phyloP scores from a whole-genome alignment of 2,329 filamentous ascomycete species.

The Ceratocystis harringtonii region DNA sequence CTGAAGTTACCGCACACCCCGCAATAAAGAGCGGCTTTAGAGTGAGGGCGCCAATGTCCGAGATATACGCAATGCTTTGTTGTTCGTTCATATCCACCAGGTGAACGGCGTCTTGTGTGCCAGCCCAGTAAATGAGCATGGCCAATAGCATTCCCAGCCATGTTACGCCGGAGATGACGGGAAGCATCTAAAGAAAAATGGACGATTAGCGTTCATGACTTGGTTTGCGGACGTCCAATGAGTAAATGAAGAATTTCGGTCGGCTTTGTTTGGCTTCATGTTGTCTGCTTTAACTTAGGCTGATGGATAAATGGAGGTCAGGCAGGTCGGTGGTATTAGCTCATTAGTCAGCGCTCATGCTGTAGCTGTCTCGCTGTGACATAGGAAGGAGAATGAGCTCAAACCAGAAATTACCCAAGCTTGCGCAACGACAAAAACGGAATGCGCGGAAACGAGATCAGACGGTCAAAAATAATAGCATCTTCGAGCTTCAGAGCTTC shows the following conservation, averaged over 20 bases:
- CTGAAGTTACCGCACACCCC: conserved; percentile 53
- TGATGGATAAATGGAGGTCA: neutral
- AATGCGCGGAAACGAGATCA: neutral
- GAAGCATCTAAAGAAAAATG: conserved; percentile 38
- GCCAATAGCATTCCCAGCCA: conserved; percentile 55
- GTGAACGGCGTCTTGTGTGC: conserved; percentile 36
- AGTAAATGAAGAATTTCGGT: neutral
- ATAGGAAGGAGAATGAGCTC: neutral
- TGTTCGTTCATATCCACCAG: conserved; percentile 44
- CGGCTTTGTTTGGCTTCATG: no score
- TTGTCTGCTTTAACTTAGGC: neutral
- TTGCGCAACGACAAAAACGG: neutral
- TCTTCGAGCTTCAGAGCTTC: neutral
- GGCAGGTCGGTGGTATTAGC: neutral
- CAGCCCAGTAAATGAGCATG: conserved; percentile 55
- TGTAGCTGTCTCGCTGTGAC: neutral
- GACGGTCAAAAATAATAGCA: neutral
- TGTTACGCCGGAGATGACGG: conserved; percentile 49
- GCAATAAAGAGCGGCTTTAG: conserved; percentile 69
- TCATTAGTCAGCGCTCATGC: neutral
- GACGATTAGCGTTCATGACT: neutral
- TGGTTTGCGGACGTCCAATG: neutral
- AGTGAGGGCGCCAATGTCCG: conserved; percentile 43
- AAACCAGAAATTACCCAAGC: neutral
- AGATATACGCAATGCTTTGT: conserved; percentile 58